A percentile compares a stretch with the other conserved stretches of the same genome.
These are phyloP conservation scores for Fereydounia khargensis DNA, from an alignment of 1,284 basidiomycete genomes.

Conservation along the genomic window DNA sequence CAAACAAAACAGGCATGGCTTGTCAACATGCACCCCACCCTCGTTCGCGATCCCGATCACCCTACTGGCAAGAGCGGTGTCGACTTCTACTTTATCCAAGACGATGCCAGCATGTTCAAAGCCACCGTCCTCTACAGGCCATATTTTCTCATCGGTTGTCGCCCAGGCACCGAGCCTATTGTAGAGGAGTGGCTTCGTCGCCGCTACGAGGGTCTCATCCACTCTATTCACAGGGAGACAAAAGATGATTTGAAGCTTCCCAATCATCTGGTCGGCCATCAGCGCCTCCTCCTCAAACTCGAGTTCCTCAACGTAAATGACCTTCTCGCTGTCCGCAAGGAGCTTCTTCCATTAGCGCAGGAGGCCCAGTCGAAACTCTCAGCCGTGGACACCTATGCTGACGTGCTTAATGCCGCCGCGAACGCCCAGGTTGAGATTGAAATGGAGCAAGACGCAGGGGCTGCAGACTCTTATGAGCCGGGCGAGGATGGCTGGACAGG, in stretches of 20 bases:
- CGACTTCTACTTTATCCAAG: conserved; percentile 96
- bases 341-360: conserved; percentile 82
- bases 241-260: conserved; percentile 95
- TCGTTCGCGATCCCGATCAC: conserved; percentile 68
- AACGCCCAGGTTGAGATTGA: conserved; percentile 22
- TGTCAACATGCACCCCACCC: conserved; percentile 97
- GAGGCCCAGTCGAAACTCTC: conserved; percentile 89
- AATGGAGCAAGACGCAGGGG: conserved; percentile 34
- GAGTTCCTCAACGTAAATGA: conserved; percentile 91
- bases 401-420: conserved; percentile 71
- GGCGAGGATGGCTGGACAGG: conserved; percentile 29
- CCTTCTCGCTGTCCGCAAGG: conserved; percentile 79
- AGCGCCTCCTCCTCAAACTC: conserved; percentile 81
- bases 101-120: conserved; percentile 95
- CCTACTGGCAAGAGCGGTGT: conserved; percentile 67
- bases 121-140: conserved; percentile 88
- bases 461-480: conserved; percentile 58
- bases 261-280: conserved; percentile 91
- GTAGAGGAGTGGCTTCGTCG: conserved; percentile 96
- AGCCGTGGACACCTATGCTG: conserved; percentile 95
- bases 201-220: conserved; percentile 83
- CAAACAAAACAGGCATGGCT: conserved; percentile 68
- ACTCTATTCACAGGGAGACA: conserved; percentile 69
- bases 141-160: conserved; percentile 86
- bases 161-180: conserved; percentile 76